Evolutionary conservation across 2,329 filamentous ascomycete species (phyloP).

Genomic region (Verticillium longisporum): DNA sequence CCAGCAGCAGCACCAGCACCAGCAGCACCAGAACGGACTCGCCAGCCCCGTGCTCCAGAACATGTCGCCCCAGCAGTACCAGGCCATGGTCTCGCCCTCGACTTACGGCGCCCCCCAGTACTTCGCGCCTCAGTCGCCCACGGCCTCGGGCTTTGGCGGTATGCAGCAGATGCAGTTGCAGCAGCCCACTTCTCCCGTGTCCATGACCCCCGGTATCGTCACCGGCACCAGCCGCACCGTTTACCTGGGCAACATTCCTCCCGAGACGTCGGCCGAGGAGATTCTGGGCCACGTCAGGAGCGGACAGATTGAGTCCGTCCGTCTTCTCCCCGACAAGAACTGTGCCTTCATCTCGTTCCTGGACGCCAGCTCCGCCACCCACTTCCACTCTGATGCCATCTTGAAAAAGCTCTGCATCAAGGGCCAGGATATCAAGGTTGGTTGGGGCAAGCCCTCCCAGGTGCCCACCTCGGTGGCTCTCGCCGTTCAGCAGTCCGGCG

Average conservation of each 20-base stretch:
- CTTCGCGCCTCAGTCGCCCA: slow-evolving; percentile 81
- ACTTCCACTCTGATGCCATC: slow-evolving; percentile 99
- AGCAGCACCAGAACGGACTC: slow-evolving; percentile 51
- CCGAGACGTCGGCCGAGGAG: slow-evolving; percentile 93
- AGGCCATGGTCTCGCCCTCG: slow-evolving; percentile 78
- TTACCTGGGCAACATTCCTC: slow-evolving; percentile 96
- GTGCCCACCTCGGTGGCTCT: slow-evolving; percentile 96
- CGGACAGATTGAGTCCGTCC: slow-evolving; percentile 98
- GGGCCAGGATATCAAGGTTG: slow-evolving; percentile 98
- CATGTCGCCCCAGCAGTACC: slow-evolving; percentile 78
- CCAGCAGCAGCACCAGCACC: slow-evolving; percentile 41
- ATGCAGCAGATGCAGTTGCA: slow-evolving; percentile 47
- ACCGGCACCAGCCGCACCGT: slow-evolving; percentile 93
- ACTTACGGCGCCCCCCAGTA: slow-evolving; percentile 76
- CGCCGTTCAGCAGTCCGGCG: slow-evolving; percentile 93
- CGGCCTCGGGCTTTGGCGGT: slow-evolving; percentile 58
- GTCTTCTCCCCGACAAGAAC: slow-evolving; percentile 96
- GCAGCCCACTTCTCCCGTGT: slow-evolving; percentile 66
- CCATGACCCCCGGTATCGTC: slow-evolving; percentile 71
- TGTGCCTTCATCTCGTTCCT: slow-evolving; percentile 99
- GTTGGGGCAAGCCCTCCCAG: slow-evolving; percentile 97
- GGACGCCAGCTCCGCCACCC: slow-evolving; percentile 93
- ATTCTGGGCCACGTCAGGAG: slow-evolving; percentile 94
- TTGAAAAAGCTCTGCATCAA: slow-evolving; percentile 99
- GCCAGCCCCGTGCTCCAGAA: slow-evolving; percentile 70